A percentile compares a stretch with the other conserved stretches of the same genome.
Conservation (phyloP, 148 eudicot genomes). For the Chenopodium quinoa region DNA sequence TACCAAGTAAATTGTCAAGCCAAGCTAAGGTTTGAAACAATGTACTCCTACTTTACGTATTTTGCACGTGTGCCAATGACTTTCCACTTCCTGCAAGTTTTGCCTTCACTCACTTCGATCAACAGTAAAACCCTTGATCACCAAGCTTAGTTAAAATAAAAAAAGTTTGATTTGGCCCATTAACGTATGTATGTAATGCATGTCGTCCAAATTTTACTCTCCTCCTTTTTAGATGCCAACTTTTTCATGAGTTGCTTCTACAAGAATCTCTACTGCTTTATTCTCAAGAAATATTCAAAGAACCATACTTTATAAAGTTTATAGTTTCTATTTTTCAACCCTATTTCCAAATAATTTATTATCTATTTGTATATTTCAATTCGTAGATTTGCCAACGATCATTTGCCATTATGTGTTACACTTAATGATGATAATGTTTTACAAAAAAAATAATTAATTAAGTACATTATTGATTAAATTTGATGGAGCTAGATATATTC, state of each 20-base stretch:
- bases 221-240: constrained; percentile 15
- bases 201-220: constrained; percentile 16
- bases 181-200: constrained; percentile 1
- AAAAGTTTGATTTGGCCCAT: neutral
- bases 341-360: neutral
- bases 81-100: constrained; percentile 24
- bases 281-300: neutral
- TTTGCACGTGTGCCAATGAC: constrained; percentile 19
- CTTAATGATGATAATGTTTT: too few species aligned
- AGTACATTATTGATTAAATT: neutral
- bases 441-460: neutral
- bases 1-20: too few species aligned
- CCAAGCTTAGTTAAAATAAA: neutral
- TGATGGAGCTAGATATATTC: too few species aligned
- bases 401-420: neutral
- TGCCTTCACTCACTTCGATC: constrained; percentile 14
- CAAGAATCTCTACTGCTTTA: constrained; percentile 7
- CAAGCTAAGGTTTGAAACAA: neutral
- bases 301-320: neutral
- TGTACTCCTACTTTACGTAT: constrained; percentile 8
- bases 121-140: constrained; percentile 5
- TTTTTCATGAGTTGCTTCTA: neutral
- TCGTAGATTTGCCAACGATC: too few species aligned
- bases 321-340: neutral
- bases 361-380: too few species aligned